Evolutionary conservation across 1,139 yeast species (phyloP).

Genomic region (Scheffersomyces parashehatae): DNA sequence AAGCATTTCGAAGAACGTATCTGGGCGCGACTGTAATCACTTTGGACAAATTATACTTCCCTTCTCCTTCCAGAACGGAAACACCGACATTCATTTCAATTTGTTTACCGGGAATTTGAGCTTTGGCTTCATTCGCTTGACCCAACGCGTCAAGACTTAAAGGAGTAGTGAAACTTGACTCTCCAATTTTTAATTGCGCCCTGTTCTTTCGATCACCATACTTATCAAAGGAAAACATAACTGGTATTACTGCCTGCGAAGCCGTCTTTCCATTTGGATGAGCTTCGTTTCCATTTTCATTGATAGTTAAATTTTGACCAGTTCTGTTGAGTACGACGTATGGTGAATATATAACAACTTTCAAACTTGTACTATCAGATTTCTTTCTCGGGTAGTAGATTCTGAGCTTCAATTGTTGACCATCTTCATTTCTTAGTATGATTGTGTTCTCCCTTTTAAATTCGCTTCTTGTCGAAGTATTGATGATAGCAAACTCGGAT

Average conservation of each 20-base stretch:
- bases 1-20: constrained; percentile 67
- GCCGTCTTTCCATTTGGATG: constrained; percentile 28
- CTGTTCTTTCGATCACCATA: constrained; percentile 62
- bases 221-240: constrained; percentile 80
- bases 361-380: constrained; percentile 50
- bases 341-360: constrained; percentile 77
- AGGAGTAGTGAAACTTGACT: constrained; percentile 75
- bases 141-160: constrained; percentile 91
- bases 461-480: constrained; percentile 54
- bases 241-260: constrained; percentile 48
- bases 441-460: constrained; percentile 58
- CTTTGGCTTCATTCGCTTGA: constrained; percentile 65
- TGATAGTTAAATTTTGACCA: constrained; percentile 61
- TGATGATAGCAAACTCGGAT: constrained; percentile 82
- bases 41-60: constrained; percentile 75
- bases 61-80: constrained; percentile 80
- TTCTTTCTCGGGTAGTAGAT: constrained; percentile 61
- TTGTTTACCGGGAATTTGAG: constrained; percentile 58
- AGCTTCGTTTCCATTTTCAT: constrained; percentile 58
- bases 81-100: constrained; percentile 78
- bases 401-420: constrained; percentile 64
- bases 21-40: constrained; percentile 83
- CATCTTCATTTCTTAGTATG: constrained; percentile 54
- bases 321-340: constrained; percentile 82
- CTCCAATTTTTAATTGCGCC: constrained; percentile 67